phyloP scores from a whole-genome alignment of 1,139 yeast species.

The Hansenula lynferdii region DNA sequence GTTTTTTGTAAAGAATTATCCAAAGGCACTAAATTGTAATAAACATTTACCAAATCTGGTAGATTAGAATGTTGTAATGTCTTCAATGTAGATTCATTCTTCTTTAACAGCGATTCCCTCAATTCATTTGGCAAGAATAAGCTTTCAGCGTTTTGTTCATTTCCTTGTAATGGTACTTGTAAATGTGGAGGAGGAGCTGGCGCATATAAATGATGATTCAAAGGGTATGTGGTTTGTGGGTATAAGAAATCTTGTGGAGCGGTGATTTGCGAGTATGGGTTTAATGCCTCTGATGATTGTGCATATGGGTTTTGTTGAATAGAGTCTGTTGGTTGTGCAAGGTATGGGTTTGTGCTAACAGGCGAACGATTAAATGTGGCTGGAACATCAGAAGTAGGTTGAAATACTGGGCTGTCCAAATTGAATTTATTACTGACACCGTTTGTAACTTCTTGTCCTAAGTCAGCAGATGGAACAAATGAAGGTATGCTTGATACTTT shows the following conservation, averaged over 20 bases:
- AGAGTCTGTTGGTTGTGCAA: conserved; percentile 1
- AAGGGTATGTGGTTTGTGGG: conserved; percentile 41
- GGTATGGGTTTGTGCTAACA: conserved; percentile 5
- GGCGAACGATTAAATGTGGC: conserved; percentile 5
- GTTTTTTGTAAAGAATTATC: conserved; percentile 53
- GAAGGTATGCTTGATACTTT: conserved; percentile 51
- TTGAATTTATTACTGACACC: too few relatives aligned
- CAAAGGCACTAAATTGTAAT: conserved; percentile 83
- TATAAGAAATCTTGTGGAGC: conserved; percentile 5
- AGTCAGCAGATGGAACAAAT: conserved; percentile 44
- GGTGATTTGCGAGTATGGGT: conserved; percentile 15
- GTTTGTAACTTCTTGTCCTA: too few relatives aligned
- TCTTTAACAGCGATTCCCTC: conserved; percentile 66
- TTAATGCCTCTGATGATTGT: not conserved
- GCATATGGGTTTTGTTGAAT: not conserved
- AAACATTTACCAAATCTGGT: conserved; percentile 75
- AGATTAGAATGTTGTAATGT: conserved; percentile 55
- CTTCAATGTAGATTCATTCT: conserved; percentile 79
- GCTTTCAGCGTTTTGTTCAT: conserved; percentile 64
- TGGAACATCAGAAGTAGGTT: conserved; percentile 21
- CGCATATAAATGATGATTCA: conserved; percentile 86
- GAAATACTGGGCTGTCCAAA: conserved; percentile 30
- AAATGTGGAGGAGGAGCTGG: conserved; percentile 82
- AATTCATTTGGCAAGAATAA: conserved; percentile 71
- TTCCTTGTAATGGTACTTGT: conserved; percentile 52